Evolutionary conservation across 2,329 filamentous ascomycete genomes (phyloP), one percentile per base, ranked within the genome.

Genomic region (Fusarium aywerte): DNA sequence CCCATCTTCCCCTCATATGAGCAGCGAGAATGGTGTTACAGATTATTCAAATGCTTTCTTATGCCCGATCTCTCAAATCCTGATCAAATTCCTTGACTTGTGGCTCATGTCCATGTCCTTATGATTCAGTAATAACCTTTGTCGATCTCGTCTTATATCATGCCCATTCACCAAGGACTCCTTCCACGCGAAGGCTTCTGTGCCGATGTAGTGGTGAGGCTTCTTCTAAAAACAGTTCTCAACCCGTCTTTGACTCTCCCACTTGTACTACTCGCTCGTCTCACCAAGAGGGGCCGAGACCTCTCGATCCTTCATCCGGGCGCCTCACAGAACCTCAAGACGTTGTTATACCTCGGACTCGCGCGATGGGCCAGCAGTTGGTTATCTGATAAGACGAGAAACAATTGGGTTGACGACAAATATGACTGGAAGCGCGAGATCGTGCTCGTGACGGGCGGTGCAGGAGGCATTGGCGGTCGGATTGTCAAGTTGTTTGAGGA

Each of bases 371-470:
- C 69, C 21, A 76, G 70, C 61, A 61, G 61, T 23, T 79, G 75
- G 74, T 54, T 75, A 38, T 79, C 77, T 16, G 75, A 77, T 33
- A 73, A 71, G 59, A 68, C 72, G 25, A 73, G 73, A 57, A 79
- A 79, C 64, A 78, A 79, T 47, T 79, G 78, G 77, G 66, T 73
- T 20, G 43, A 71, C 32, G 77, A 79, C 62, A 78, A 74, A 38
- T 90, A 89, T 77, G 83, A 88, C 74, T 93, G 90, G 89, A 79
- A 82, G 21, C 84, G 83, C 50, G 91, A 93, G 79, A 83, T 93
- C 49, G 88, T 92, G 4, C 80, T 93, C 40, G 83, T 94, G 20
- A 94, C 92, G 0, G 91, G 92, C 9, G 92, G 92, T 9, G 88
- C 89, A 39, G 87, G 87, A 56, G 92, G 92, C 0, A 93, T 95